These are phyloP conservation scores for Candida dubliniensis DNA, from an alignment of 1,139 yeast genomes.

Conservation along the genomic window DNA sequence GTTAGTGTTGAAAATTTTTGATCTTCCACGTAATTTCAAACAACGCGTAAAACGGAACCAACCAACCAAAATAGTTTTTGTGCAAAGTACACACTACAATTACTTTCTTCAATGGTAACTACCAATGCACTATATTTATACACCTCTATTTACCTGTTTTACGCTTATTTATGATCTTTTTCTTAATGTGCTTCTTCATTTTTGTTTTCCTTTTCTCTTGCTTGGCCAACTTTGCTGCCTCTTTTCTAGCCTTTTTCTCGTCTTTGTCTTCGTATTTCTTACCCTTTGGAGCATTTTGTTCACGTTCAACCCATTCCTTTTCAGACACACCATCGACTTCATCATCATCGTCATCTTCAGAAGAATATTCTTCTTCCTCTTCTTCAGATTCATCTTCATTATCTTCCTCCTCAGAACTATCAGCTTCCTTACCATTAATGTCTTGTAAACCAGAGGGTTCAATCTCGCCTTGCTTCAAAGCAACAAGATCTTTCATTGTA, in stretches of 20 bases:
- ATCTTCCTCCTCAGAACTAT: conserved; percentile 14
- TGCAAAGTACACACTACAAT: conserved; percentile 1
- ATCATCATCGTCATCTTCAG: conserved; percentile 28
- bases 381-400: conserved; percentile 5
- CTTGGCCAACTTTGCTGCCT: conserved; percentile 77
- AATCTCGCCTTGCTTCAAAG: conserved; percentile 19
- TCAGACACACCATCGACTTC: conserved; percentile 26
- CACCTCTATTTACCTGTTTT: conserved; percentile 24
- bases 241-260: conserved; percentile 78
- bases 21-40: conserved; percentile 8
- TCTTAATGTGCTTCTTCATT: conserved; percentile 89
- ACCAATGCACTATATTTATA: background rate
- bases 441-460: background rate
- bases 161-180: conserved; percentile 65
- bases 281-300: conserved; percentile 50
- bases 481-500: conserved; percentile 64
- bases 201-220: conserved; percentile 87
- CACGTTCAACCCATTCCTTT: conserved; percentile 47
- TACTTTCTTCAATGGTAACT: too few relatives aligned
- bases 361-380: conserved; percentile 32
- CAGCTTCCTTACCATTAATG: conserved; percentile 18
- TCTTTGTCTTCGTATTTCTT: conserved; percentile 85
- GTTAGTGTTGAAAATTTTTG: conserved; percentile 10
- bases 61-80: background rate
- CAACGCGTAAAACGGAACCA: conserved; percentile 1